Evolutionary conservation across 2,329 filamentous ascomycete species (phyloP).

Genomic region (Pleochaeta shiraiana): DNA sequence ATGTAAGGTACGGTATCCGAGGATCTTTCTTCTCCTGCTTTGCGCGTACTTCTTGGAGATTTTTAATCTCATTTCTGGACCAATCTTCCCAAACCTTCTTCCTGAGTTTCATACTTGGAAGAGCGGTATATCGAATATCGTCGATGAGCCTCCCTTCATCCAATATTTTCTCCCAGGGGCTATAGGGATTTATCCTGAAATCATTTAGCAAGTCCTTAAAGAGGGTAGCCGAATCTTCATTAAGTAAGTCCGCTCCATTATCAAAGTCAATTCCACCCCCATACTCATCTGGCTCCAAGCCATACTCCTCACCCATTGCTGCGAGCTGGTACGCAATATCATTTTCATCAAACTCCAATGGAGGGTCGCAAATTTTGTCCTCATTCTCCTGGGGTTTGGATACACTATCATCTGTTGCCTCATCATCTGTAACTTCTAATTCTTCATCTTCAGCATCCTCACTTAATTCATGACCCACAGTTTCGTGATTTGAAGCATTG

Average conservation of each 20-base stretch:
- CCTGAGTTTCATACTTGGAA: conserved; percentile 60
- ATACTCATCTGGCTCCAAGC: conserved; percentile 54
- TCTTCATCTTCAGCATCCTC: conserved; percentile 52
- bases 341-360: conserved; percentile 74
- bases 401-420: conserved; percentile 26
- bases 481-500: conserved; percentile 10
- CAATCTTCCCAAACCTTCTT: conserved; percentile 71
- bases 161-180: conserved; percentile 74
- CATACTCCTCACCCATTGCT: conserved; percentile 73
- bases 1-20: conserved; percentile 55
- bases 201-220: conserved; percentile 81
- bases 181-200: conserved; percentile 63
- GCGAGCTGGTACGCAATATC: conserved; percentile 87
- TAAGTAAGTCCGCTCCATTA: conserved; percentile 49
- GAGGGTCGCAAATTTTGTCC: conserved; percentile 21
- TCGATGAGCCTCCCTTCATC: conserved; percentile 65
- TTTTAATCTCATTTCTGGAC: conserved; percentile 54
- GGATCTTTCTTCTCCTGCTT: conserved; percentile 67
- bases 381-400: conserved; percentile 28
- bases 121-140: conserved; percentile 67
- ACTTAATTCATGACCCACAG: conserved; percentile 21
- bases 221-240: conserved; percentile 52
- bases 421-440: conserved; percentile 24
- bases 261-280: conserved; percentile 38
- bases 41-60: conserved; percentile 48